These are phyloP conservation scores for Galerina marginata DNA, from an alignment of 768 basidiomycete species.

Conservation along the genomic window DNA sequence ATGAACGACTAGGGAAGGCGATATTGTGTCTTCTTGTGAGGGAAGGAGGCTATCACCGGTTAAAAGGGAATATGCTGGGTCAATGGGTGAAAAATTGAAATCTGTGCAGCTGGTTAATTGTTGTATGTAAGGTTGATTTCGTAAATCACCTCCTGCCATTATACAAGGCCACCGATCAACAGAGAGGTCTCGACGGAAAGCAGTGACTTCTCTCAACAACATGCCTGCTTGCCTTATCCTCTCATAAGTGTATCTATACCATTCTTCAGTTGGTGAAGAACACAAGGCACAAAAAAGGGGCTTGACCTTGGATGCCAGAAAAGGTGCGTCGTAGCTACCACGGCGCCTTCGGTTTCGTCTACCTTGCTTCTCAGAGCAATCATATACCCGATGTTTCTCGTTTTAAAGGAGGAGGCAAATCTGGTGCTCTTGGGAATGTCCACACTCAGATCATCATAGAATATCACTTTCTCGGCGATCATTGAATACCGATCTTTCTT, in stretches of 20 bases:
- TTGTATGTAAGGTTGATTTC: background rate
- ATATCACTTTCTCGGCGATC: slow-evolving; percentile 52
- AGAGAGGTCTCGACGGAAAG: slow-evolving; percentile 55
- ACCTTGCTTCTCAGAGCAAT: slow-evolving; percentile 62
- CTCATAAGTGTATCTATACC: slow-evolving; percentile 77
- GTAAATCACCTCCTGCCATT: slow-evolving; percentile 75
- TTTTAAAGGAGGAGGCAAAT: slow-evolving; percentile 66
- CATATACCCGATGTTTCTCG: slow-evolving; percentile 82
- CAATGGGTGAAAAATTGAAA: slow-evolving; percentile 88
- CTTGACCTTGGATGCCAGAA: slow-evolving; percentile 93
- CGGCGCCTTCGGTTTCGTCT: slow-evolving; percentile 54
- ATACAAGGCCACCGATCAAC: slow-evolving; percentile 74
- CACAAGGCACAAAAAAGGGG: background rate
- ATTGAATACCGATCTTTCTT: slow-evolving; percentile 55
- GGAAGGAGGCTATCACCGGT: slow-evolving; percentile 62
- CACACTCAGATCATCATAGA: slow-evolving; percentile 73
- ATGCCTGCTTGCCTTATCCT: slow-evolving; percentile 84
- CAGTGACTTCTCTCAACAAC: slow-evolving; percentile 64
- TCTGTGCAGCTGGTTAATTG: slow-evolving; percentile 49
- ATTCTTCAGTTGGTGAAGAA: slow-evolving; percentile 20
- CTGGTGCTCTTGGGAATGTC: slow-evolving; percentile 41
- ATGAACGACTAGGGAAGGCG: slow-evolving; percentile 75
- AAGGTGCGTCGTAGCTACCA: slow-evolving; percentile 89
- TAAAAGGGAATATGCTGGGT: slow-evolving; percentile 82
- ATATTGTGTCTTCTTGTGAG: slow-evolving; percentile 57